Evolutionary conservation across 148 eudicot genomes (phyloP).

Genomic region (Silene conica): DNA sequence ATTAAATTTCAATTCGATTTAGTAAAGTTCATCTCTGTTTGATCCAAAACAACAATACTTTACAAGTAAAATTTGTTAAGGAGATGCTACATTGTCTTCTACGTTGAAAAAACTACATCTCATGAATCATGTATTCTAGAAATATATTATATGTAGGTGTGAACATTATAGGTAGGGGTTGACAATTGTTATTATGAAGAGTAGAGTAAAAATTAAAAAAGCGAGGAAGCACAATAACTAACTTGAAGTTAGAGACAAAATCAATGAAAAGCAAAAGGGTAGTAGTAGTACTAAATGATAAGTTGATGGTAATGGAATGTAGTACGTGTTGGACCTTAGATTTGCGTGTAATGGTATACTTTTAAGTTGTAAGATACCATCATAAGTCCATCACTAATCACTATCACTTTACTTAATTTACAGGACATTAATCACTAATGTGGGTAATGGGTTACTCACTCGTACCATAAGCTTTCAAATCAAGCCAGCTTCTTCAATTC

Average conservation of each 20-base stretch:
- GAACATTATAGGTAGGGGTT: neutral
- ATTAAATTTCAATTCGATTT: too few relatives aligned
- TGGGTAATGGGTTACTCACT: too few relatives aligned
- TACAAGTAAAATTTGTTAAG: too few relatives aligned
- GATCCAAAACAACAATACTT: too few relatives aligned
- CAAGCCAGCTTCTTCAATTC: neutral
- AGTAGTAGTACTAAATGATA: neutral
- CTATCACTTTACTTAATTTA: constrained; percentile 23
- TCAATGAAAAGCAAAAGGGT: neutral
- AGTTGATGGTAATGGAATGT: neutral
- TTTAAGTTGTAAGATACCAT: constrained; percentile 22
- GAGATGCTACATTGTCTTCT: too few relatives aligned
- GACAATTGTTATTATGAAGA: too few relatives aligned
- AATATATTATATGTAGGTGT: too few relatives aligned
- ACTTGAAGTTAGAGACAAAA: neutral
- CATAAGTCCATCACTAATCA: neutral
- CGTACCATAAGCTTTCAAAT: constrained; percentile 6
- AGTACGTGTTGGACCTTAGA: neutral
- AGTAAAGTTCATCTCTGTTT: too few relatives aligned
- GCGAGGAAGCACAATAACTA: neutral
- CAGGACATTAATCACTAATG: neutral
- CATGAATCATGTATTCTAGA: neutral
- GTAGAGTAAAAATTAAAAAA: neutral
- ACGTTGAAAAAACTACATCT: neutral
- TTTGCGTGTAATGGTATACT: neutral